Evolutionary conservation across 192 early-diverging fungal species (phyloP), one percentile per base, ranked within the genome.

Genomic region (Podila clonocystis): DNA sequence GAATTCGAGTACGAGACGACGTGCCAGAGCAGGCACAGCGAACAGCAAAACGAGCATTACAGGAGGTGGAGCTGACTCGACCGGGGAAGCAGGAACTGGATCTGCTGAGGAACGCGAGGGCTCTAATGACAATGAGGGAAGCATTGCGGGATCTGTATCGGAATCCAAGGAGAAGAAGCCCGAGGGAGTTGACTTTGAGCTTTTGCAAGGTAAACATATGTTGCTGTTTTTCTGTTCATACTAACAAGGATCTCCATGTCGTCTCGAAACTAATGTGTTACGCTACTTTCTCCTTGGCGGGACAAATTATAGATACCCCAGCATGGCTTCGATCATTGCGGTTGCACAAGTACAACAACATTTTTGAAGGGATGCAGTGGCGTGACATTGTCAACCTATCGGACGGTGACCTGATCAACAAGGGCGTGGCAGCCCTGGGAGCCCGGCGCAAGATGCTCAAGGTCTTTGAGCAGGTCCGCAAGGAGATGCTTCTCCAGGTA

Each of bases 371-470:
- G 19, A 91, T 93, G 89, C 84, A 91, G 64, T 99, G 96, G 96
- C 90, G 91, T 61, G 91, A 94, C 34, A 94, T 99, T 69, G 91
- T 99, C 50, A 90, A 92, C 60, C 75, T 99, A 75, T 86, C 84
- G 28, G 97, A 99, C 65, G 90, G 94, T 41, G 89, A 92, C 30
- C 87, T 99, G 71, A 88, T 89, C 50, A 89, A 85, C 38, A 91
- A 93, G 68, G 97, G 97, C 29, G 97, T 99, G 11, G 84, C 93
- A 8, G 97, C 97, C 59, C 88, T 98, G 68, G 97, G 97, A 58
- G 97, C 97, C 26, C 91, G 97, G 29, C 89, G 95, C 71, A 99
- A 99, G 85, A 95, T 99, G 90, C 82, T 98, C 59, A 98, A 97
- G 85, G 95, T 97, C 62, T 99, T 99, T 90, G 97, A 97, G 74